phyloP scores from a whole-genome alignment of 139 green algal species.

The Edaphochlamys debaryana region DNA sequence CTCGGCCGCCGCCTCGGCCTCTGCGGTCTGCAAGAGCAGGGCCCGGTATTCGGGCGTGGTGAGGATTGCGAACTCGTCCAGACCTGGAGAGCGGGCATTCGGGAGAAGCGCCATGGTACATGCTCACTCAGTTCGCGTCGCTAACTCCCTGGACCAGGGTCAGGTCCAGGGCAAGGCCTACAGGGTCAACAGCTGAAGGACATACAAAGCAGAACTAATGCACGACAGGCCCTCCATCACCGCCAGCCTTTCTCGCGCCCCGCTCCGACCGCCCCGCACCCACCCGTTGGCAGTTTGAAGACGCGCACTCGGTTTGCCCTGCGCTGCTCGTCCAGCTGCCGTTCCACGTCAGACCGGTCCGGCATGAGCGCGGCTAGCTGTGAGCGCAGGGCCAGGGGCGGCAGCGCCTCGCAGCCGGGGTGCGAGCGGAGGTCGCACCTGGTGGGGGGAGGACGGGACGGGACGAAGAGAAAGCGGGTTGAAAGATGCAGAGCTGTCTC shows the following conservation, averaged over 20 bases:
- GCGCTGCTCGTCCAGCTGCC: slow-evolving; percentile 30
- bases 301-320: slow-evolving; percentile 4
- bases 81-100: neutral
- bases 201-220: neutral
- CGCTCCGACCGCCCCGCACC: neutral
- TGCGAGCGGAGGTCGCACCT: slow-evolving; percentile 7
- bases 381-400: slow-evolving; percentile 14
- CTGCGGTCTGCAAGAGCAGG: neutral
- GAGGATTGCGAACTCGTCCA: slow-evolving; percentile 28
- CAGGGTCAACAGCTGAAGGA: no score
- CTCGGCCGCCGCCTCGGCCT: neutral
- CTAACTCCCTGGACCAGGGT: neutral
- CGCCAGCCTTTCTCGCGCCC: neutral
- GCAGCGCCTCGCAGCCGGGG: neutral
- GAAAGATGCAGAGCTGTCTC: neutral
- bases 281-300: slow-evolving; percentile 32
- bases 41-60: neutral
- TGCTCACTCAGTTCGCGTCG: neutral
- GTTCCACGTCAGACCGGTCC: slow-evolving; percentile 1
- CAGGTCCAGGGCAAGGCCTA: no score
- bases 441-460: neutral
- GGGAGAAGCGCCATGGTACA: neutral
- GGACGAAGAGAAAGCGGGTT: neutral
- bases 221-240: no score
- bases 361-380: slow-evolving; percentile 4